Percentiles rank a stretch among this genome's conserved stretches.
Conservation (phyloP, 2,329 filamentous ascomycete genomes). For the Allantophomopsis cytisporea region DNA sequence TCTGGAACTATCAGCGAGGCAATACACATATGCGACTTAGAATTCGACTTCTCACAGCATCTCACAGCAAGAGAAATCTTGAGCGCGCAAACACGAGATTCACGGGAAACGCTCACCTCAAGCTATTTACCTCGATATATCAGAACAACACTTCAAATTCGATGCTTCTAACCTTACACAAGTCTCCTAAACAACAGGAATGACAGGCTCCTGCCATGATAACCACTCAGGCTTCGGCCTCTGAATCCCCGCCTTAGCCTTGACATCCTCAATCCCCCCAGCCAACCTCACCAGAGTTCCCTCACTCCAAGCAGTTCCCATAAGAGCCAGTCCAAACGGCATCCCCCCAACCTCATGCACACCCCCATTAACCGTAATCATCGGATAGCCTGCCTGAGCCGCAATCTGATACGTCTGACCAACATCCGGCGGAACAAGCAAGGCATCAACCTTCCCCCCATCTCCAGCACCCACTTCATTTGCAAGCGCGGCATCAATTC, state of each 20-base stretch:
- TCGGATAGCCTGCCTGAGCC: conserved; percentile 63
- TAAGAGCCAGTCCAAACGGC: conserved; percentile 46
- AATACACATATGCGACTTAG: too few relatives aligned
- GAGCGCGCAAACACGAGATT: too few relatives aligned
- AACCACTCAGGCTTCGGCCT: conserved; percentile 37
- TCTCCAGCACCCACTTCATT: conserved; percentile 25
- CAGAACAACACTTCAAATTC: too few relatives aligned
- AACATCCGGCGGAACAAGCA: conserved; percentile 56
- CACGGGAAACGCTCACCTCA: too few relatives aligned
- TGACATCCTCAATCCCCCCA: conserved; percentile 48
- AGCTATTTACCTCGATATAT: too few relatives aligned
- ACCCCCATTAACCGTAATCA: conserved; percentile 55
- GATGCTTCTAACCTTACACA: too few relatives aligned
- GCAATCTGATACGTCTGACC: conserved; percentile 56
- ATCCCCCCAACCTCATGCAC: conserved; percentile 37
- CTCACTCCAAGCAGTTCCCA: conserved; percentile 49
- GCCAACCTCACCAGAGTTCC: conserved; percentile 41
- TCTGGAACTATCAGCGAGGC: too few relatives aligned
- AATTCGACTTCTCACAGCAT: too few relatives aligned
- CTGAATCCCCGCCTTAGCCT: conserved; percentile 27
- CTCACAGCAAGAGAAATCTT: too few relatives aligned
- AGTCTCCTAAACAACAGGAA: too few relatives aligned
- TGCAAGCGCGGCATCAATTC: conserved; percentile 54
- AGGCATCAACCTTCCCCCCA: conserved; percentile 32
- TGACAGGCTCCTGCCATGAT: too few relatives aligned